Evolutionary conservation across 805 yeast genomes (phyloP), one percentile per base, ranked within the genome.

Genomic region (Torulaspora microellipsoides): DNA sequence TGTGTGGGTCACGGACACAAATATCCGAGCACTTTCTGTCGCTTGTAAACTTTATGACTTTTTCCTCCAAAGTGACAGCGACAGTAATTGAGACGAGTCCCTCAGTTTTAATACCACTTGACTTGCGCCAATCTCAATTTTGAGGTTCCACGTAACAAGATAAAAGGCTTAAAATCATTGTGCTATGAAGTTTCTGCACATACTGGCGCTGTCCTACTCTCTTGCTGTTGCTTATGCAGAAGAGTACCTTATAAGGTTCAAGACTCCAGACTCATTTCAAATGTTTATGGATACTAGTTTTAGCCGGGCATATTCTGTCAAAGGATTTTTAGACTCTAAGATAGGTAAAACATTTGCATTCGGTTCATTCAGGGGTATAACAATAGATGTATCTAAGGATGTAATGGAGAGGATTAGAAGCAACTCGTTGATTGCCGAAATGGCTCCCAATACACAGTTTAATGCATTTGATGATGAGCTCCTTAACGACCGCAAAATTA

Each of bases 341-440:
- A 60, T 85, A 23, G 67, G 71, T 10, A 71, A 73, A 43, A 68
- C 76, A 10, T 79, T 79, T 51, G 72, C 84, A 0, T 78, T 87
- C 55, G 95, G 95, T 1, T 72, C 71, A 15, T 83, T 85, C 57
- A 78, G 76, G 50, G 95, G 85, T 0, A 77, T 88, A 48, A 72
- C 82, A 0, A 88, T 89, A 1, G 73, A 72, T 42, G 77, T 83
- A 58, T 68, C 81, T 9, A 59, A 64, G 23, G 76, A 68, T 9
- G 67, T 73, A 1, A 53, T 77, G 30, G 71, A 69, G 8, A 67
- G 73, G 52, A 70, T 83, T 46, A 69, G 69, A 33, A 62, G 60
- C 15, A 81, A 80, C 56, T 88, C 87, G 2, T 62, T 80, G 57
- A 81, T 88, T 29, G 78, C 79, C 3, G 84, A 80, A 31, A 70